Base-by-base conservation (phyloP, 1,139 yeast species). In the Kluyveromyces marxianus region DNA sequence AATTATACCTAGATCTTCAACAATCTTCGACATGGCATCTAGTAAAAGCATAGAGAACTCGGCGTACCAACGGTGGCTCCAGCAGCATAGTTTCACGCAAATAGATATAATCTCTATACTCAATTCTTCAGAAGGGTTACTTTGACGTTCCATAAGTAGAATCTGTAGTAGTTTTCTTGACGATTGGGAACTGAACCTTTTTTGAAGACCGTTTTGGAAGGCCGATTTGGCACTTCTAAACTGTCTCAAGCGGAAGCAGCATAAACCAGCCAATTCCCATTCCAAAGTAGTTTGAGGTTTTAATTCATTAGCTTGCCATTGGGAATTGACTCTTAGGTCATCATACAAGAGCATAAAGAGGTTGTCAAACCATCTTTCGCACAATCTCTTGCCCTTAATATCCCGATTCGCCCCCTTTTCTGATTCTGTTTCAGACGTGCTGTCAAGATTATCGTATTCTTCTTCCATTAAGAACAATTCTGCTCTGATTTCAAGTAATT, bases 11-110 rank as follows among this genome's bases (percentile, higher is more conserved):
- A 86, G 89, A 57, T 81, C 83, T 29, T 79, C 79, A 30, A 87
- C 81, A 50, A 87, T 70, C 46, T 74, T 77, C 37, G 78, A 70
- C 48, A 89, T 67, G 1, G 79, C 71, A 32, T 69, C 65, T 25
- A 82, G 63, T 47, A 88, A 70, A 41, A 72, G 71, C 28, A 94
- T 87, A 7, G 95, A 82, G 58, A 89, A 90, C 55, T 90, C 96
- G 53, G 81, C 77, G 67, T 92, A 94, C 98, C 98, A 94, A 62
- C 98, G 79, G 66, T 89, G 97, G 62, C 89, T 86, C 97, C 97
- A 92, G 25, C 95, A 95, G 34, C 84, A 70, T 48, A 92, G 70
- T 57, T 83, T 84, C 42, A 89, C 87, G 49, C 82, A 69, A 37
- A 85, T 70, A 51, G 84, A 92, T 54, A 89, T 70, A 25, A 86